Evolutionary conservation across 768 basidiomycete species (phyloP).

Genomic region (Trametes cingulata): DNA sequence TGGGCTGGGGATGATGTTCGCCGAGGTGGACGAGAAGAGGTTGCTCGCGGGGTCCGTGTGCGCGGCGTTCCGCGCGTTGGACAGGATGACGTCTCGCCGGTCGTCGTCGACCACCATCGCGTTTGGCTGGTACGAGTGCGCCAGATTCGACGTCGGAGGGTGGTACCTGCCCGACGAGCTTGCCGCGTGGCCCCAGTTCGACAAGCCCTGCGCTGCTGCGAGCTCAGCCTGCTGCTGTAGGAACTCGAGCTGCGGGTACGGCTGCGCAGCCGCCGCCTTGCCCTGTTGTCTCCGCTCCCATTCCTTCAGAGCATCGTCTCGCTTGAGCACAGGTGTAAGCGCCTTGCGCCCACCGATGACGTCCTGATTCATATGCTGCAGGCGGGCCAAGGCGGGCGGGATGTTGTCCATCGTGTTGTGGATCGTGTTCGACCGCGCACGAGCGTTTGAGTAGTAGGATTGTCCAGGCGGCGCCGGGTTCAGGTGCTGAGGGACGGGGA

Average conservation of each 20-base stretch:
- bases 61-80: slow-evolving; percentile 69
- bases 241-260: slow-evolving; percentile 88
- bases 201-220: slow-evolving; percentile 61
- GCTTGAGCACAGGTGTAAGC: slow-evolving; percentile 89
- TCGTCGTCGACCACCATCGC: slow-evolving; percentile 68
- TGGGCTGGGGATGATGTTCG: slow-evolving; percentile 67
- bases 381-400: slow-evolving; percentile 89
- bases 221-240: slow-evolving; percentile 93
- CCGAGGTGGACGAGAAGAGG: slow-evolving; percentile 43
- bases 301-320: slow-evolving; percentile 93
- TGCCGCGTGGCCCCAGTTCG: slow-evolving; percentile 48
- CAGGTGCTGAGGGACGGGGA: slow-evolving; percentile 27
- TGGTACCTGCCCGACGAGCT: slow-evolving; percentile 47
- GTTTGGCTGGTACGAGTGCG: slow-evolving; percentile 62
- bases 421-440: slow-evolving; percentile 89
- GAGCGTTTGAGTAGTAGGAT: slow-evolving; percentile 67
- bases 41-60: slow-evolving; percentile 44
- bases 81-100: slow-evolving; percentile 78
- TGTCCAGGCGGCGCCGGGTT: slow-evolving; percentile 60
- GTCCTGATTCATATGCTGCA: slow-evolving; percentile 88
- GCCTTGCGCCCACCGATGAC: slow-evolving; percentile 77
- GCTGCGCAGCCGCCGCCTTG: slow-evolving; percentile 66
- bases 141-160: slow-evolving; percentile 63
- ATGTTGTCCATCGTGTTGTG: slow-evolving; percentile 88
- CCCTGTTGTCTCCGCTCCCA: slow-evolving; percentile 91